Conservation (phyloP, 768 basidiomycete species). For the Russula emetica region DNA sequence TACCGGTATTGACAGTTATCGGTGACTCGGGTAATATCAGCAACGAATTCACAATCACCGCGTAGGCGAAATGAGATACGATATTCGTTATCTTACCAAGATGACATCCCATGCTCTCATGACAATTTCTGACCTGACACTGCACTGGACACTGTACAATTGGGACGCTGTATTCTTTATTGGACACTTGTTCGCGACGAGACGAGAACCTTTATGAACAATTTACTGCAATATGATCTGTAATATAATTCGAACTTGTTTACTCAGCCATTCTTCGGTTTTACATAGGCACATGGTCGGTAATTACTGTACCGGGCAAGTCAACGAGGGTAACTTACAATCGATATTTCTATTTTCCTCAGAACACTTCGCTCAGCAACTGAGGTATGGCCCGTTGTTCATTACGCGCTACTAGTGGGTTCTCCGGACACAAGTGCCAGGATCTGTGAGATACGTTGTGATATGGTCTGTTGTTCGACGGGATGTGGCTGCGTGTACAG, state of each 20-base stretch:
- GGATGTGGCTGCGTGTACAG: too few relatives aligned
- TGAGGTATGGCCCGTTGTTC: neutral
- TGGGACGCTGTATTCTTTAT: slow-evolving; percentile 8
- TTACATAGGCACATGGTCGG: neutral
- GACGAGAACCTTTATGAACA: neutral
- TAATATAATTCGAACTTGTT: neutral
- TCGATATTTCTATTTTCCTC: neutral
- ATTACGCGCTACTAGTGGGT: too few relatives aligned
- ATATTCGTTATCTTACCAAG: too few relatives aligned
- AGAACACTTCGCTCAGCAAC: neutral
- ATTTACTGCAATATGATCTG: neutral
- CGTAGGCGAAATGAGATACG: neutral
- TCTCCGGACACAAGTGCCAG: too few relatives aligned
- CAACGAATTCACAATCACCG: slow-evolving; percentile 52
- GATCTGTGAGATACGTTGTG: too few relatives aligned
- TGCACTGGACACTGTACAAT: slow-evolving; percentile 4
- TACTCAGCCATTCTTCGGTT: neutral
- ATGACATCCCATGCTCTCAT: neutral
- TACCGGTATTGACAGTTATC: slow-evolving; percentile 43
- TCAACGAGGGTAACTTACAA: neutral
- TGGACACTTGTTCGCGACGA: neutral
- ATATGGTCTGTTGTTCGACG: too few relatives aligned
- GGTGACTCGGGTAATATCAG: slow-evolving; percentile 66
- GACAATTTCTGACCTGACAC: slow-evolving; percentile 3
- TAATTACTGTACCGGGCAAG: neutral